A percentile compares a stretch with the other conserved stretches of the same genome.
Conservation (phyloP, 768 basidiomycete genomes). For the Trametes cubensis region DNA sequence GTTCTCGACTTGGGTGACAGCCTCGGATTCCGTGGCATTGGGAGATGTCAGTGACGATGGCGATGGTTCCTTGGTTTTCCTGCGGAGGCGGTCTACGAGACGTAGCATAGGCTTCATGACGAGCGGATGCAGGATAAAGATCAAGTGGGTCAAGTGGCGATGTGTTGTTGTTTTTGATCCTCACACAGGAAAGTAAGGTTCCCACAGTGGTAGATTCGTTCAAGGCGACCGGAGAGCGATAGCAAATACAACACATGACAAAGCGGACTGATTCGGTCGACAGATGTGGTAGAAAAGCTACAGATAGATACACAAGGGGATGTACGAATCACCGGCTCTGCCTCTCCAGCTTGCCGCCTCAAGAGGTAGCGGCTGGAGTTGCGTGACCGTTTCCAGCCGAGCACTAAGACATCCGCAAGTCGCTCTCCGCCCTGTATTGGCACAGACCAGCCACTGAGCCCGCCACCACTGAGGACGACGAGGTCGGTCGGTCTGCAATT, state of each 20-base stretch:
- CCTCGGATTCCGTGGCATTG: neutral
- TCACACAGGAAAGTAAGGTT: no score
- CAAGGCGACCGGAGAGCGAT: no score
- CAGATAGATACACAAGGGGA: neutral
- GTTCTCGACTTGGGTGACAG: neutral
- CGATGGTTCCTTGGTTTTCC: neutral
- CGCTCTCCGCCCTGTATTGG: constrained; percentile 29
- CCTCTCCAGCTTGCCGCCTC: constrained; percentile 15
- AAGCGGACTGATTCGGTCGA: no score
- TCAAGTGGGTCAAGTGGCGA: neutral
- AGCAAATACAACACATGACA: no score
- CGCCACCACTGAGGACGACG: neutral
- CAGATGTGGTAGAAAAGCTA: neutral
- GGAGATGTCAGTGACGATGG: no score
- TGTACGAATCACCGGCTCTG: constrained; percentile 31
- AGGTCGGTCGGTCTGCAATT: constrained; percentile 25
- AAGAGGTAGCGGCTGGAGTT: constrained; percentile 4
- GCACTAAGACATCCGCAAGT: constrained; percentile 29
- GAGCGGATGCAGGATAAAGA: neutral
- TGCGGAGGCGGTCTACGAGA: neutral
- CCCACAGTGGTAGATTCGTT: no score
- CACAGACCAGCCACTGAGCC: constrained; percentile 25
- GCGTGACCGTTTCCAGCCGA: constrained; percentile 18
- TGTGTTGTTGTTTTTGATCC: neutral
- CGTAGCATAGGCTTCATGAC: neutral